Evolutionary conservation across 208 protist species (phyloP).

Genomic region (Trypanosoma congolense): DNA sequence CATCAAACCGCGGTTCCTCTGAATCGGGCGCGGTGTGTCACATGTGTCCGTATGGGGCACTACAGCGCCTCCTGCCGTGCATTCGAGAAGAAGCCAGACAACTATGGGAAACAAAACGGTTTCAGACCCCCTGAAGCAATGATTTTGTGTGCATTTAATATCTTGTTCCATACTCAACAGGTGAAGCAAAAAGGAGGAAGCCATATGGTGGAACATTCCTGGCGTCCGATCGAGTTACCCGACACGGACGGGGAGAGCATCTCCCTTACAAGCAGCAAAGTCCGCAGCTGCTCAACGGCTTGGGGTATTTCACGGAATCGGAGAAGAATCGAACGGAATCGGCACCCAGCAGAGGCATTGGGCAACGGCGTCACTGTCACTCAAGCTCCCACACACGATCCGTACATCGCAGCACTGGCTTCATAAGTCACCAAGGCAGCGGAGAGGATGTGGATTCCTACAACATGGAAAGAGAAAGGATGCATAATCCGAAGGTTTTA

Average conservation of each 20-base stretch:
- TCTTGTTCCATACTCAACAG: not conserved
- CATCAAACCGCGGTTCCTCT: not conserved
- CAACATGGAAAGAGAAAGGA: conserved; percentile 1
- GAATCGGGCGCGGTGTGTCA: not conserved
- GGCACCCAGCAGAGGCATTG: too few species aligned
- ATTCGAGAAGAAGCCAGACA: not conserved
- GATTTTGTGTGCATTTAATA: not conserved
- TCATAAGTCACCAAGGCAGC: not conserved
- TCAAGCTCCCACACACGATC: not conserved
- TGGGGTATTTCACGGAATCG: not conserved
- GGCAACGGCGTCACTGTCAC: not conserved
- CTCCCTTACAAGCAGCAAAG: not conserved
- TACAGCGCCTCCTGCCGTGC: not conserved
- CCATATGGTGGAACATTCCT: not conserved
- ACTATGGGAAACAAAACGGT: not conserved
- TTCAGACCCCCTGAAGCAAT: not conserved
- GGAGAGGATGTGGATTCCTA: conserved; percentile 5
- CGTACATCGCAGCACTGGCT: not conserved
- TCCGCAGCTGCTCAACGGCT: not conserved
- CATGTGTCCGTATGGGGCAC: not conserved
- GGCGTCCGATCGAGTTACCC: not conserved
- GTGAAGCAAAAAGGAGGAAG: not conserved
- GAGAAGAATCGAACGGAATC: not conserved
- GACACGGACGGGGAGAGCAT: not conserved
- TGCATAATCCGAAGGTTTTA: conserved; percentile 6